These are phyloP conservation scores for Heritiera littoralis DNA, from an alignment of 345 rosid species.

Conservation along the genomic window DNA sequence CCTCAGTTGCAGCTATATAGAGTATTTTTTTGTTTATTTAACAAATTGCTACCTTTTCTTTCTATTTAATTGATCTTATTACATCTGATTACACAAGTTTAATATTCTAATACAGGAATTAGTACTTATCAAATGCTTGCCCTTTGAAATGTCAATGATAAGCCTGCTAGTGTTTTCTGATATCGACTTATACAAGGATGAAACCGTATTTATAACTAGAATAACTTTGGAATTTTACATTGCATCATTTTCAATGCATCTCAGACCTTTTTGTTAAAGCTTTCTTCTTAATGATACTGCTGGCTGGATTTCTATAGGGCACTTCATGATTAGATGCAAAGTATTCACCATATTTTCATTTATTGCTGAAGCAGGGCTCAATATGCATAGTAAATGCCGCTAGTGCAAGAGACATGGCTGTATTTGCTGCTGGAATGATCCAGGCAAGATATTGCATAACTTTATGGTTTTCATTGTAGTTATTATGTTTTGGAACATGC, in stretches of 20 bases:
- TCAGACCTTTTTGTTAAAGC: background rate
- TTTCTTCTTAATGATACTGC: background rate
- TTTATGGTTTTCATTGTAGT: slow-evolving; percentile 7
- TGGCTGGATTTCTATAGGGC: background rate
- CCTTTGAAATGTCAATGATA: background rate
- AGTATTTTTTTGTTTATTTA: background rate
- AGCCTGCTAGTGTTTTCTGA: background rate
- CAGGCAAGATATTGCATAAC: slow-evolving; percentile 54
- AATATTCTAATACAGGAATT: background rate
- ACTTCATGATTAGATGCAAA: slow-evolving; percentile 2
- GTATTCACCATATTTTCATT: slow-evolving; percentile 25
- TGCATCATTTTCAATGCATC: background rate
- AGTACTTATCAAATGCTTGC: background rate
- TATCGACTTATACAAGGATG: background rate
- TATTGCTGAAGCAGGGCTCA: slow-evolving; percentile 58
- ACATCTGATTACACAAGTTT: background rate
- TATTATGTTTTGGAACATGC: slow-evolving; percentile 6
- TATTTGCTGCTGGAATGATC: slow-evolving; percentile 90
- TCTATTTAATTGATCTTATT: background rate
- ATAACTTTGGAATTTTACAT: background rate
- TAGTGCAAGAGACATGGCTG: slow-evolving; percentile 94
- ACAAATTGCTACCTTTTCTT: background rate
- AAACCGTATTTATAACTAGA: background rate
- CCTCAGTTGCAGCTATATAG: background rate
- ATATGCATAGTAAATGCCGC: slow-evolving; percentile 93